These are phyloP conservation scores for Pezicula carpinea DNA, from an alignment of 2,329 filamentous ascomycete species.

Conservation along the genomic window DNA sequence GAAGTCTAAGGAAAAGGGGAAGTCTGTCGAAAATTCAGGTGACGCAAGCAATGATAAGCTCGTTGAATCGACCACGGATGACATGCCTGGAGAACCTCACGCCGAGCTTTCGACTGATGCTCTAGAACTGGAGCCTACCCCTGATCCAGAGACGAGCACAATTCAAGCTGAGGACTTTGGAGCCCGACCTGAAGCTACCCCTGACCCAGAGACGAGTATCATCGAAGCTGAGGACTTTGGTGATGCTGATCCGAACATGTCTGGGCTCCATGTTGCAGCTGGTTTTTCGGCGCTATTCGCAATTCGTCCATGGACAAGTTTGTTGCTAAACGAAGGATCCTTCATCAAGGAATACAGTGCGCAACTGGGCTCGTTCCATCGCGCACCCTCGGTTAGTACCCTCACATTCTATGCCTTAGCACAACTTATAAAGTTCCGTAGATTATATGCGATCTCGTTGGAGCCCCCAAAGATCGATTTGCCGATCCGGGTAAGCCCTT, in stretches of 20 bases:
- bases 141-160: too few species aligned
- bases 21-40: neutral
- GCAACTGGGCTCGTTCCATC: constrained; percentile 66
- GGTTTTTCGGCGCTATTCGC: constrained; percentile 13
- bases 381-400: constrained; percentile 38
- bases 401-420: neutral
- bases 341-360: constrained; percentile 62
- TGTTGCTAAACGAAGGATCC: constrained; percentile 71
- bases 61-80: too few species aligned
- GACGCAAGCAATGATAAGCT: neutral
- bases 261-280: neutral
- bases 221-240: too few species aligned
- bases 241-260: neutral
- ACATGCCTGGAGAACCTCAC: too few species aligned
- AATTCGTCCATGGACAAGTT: constrained; percentile 51
- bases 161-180: too few species aligned
- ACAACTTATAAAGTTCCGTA: constrained; percentile 34
- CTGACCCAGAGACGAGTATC: too few species aligned
- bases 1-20: neutral
- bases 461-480: constrained; percentile 32
- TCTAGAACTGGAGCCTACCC: too few species aligned
- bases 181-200: too few species aligned
- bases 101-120: too few species aligned
- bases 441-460: constrained; percentile 49
- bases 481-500: constrained; percentile 23